Conservation (phyloP, 2,329 filamentous ascomycete genomes). For the Cercospora berteroae region DNA sequence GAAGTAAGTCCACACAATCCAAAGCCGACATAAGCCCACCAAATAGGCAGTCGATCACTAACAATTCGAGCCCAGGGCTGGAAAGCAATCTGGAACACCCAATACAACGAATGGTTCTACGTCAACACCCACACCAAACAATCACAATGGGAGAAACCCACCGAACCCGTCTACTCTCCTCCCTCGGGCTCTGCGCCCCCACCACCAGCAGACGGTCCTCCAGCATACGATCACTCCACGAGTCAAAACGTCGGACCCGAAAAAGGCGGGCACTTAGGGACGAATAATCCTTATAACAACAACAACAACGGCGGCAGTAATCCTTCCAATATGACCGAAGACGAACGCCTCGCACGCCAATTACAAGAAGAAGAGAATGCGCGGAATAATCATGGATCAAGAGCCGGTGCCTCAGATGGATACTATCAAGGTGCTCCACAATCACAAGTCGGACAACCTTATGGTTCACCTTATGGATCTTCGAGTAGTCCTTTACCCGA, state of each 20-base stretch:
- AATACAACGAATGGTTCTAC: slow-evolving; percentile 93
- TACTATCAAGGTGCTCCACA: slow-evolving; percentile 45
- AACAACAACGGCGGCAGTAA: slow-evolving; percentile 23
- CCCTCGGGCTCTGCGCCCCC: slow-evolving; percentile 41
- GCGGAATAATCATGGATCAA: slow-evolving; percentile 37
- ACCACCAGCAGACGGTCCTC: slow-evolving; percentile 56
- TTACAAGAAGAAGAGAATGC: slow-evolving; percentile 83
- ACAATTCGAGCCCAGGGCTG: slow-evolving; percentile 64
- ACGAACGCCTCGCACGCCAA: slow-evolving; percentile 70
- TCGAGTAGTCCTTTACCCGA: slow-evolving; percentile 9
- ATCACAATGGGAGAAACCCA: slow-evolving; percentile 87
- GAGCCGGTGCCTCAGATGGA: slow-evolving; percentile 43
- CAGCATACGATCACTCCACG: slow-evolving; percentile 58
- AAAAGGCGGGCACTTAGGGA: slow-evolving; percentile 51
- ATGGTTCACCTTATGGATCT: slow-evolving; percentile 29
- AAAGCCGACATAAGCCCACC: background rate
- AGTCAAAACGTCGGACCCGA: slow-evolving; percentile 44
- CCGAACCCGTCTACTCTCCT: slow-evolving; percentile 61
- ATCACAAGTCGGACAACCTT: slow-evolving; percentile 25
- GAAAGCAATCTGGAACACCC: slow-evolving; percentile 79
- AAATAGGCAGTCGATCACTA: background rate
- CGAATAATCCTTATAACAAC: slow-evolving; percentile 68
- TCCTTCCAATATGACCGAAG: slow-evolving; percentile 53
- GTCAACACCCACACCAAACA: slow-evolving; percentile 84
- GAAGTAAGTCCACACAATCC: slow-evolving; percentile 9